Evolutionary conservation across 192 early-diverging fungal species (phyloP).

Genomic region (Podila clonocystis): DNA sequence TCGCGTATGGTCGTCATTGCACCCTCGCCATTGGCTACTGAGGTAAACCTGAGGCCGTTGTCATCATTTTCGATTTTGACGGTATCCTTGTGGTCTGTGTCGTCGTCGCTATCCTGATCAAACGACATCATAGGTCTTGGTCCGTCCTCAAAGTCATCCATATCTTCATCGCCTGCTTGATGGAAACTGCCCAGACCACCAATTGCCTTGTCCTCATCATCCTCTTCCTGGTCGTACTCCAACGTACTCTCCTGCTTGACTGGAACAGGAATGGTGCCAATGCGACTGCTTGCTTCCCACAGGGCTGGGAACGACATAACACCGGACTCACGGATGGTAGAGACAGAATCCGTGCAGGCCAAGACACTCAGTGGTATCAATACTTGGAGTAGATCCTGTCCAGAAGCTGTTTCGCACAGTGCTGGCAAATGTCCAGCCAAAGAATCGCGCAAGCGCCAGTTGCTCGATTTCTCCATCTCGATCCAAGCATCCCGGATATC

Average conservation of each 20-base stretch:
- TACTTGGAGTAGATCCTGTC: conserved; percentile 66
- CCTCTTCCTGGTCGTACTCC: too few relatives aligned
- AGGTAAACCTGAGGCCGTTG: neutral
- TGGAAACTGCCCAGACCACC: too few relatives aligned
- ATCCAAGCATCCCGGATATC: conserved; percentile 72
- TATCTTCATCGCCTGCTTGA: too few relatives aligned
- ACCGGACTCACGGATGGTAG: conserved; percentile 63
- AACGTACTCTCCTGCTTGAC: neutral
- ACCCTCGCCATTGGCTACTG: neutral
- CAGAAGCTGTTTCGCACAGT: conserved; percentile 70
- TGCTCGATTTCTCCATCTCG: conserved; percentile 66
- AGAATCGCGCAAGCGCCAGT: conserved; percentile 79
- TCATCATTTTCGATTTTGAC: conserved; percentile 1
- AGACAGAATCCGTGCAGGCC: conserved; percentile 62
- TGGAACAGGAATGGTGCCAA: conserved; percentile 5
- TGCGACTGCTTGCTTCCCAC: conserved; percentile 21
- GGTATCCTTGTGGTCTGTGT: neutral
- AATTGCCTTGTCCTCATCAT: too few relatives aligned
- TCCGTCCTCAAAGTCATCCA: neutral
- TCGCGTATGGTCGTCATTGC: conserved; percentile 30
- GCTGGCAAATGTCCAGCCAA: conserved; percentile 72
- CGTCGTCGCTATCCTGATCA: neutral
- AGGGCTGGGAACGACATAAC: conserved; percentile 45
- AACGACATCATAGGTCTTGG: conserved; percentile 25
- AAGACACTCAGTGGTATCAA: conserved; percentile 73